Conservation (phyloP, 352 stramenopile species). For the Lagenidium giganteum region DNA sequence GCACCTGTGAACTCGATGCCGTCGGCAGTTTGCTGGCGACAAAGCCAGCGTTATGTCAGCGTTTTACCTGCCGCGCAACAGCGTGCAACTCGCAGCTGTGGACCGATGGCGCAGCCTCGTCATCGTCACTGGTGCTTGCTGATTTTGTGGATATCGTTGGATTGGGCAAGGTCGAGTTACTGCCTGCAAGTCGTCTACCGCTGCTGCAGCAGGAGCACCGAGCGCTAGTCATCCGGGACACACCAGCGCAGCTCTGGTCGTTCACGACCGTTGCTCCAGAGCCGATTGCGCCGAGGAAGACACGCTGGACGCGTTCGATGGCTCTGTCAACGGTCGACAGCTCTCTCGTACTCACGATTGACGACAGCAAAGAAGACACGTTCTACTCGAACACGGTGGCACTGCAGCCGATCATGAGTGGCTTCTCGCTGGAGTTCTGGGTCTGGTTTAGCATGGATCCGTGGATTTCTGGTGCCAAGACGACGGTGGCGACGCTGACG, state of each 20-base stretch:
- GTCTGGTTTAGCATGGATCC: constrained; percentile 12
- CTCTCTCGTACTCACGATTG: constrained; percentile 26
- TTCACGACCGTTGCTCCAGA: constrained; percentile 57
- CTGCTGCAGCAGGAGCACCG: constrained; percentile 47
- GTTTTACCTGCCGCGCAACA: constrained; percentile 25
- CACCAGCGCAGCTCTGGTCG: constrained; percentile 50
- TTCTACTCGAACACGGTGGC: constrained; percentile 50
- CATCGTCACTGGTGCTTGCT: constrained; percentile 28
- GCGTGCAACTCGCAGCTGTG: constrained; percentile 20
- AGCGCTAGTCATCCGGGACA: constrained; percentile 46
- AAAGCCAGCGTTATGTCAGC: constrained; percentile 7
- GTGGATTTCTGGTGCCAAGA: not conserved
- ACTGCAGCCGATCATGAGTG: constrained; percentile 34
- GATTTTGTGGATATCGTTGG: constrained; percentile 53
- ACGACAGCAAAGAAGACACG: constrained; percentile 35
- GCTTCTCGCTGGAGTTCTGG: constrained; percentile 71
- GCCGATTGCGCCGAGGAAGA: not conserved
- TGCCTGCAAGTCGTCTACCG: constrained; percentile 33
- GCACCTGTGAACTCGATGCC: constrained; percentile 22
- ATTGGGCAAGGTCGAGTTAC: constrained; percentile 30
- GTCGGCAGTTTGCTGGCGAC: constrained; percentile 1
- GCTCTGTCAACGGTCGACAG: constrained; percentile 5
- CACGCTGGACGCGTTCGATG: constrained; percentile 2
- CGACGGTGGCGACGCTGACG: constrained; percentile 6
- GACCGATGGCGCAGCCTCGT: constrained; percentile 6